Evolutionary conservation across 306 rosid species (phyloP).

Genomic region (Lathyrus aphaca): DNA sequence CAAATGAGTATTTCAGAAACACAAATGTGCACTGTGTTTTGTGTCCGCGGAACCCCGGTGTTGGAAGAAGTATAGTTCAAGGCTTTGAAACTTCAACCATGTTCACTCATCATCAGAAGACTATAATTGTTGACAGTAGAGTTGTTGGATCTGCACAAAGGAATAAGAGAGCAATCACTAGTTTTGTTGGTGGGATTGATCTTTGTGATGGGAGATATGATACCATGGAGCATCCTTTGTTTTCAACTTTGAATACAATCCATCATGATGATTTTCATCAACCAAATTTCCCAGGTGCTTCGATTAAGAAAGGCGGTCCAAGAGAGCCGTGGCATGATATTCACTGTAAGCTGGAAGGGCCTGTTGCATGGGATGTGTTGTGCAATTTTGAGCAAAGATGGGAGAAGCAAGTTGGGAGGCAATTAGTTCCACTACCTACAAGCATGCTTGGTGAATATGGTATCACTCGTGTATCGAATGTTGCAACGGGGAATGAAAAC

Average conservation of each 20-base stretch:
- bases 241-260: slow-evolving; percentile 52
- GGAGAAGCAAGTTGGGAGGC: slow-evolving; percentile 62
- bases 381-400: slow-evolving; percentile 83
- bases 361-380: slow-evolving; percentile 81
- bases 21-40: slow-evolving; percentile 64
- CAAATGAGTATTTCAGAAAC: slow-evolving; percentile 56
- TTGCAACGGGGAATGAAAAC: slow-evolving; percentile 27
- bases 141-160: neutral
- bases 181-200: slow-evolving; percentile 89
- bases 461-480: slow-evolving; percentile 39
- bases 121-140: slow-evolving; percentile 60
- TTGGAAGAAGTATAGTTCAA: slow-evolving; percentile 62
- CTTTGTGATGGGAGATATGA: slow-evolving; percentile 91
- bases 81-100: slow-evolving; percentile 60
- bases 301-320: slow-evolving; percentile 83
- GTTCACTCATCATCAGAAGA: slow-evolving; percentile 93
- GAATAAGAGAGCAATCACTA: slow-evolving; percentile 49
- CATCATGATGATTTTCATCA: slow-evolving; percentile 80
- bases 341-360: slow-evolving; percentile 81
- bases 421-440: slow-evolving; percentile 42
- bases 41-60: slow-evolving; percentile 76
- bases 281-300: slow-evolving; percentile 72
- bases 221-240: slow-evolving; percentile 63
- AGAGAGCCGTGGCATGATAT: slow-evolving; percentile 98
- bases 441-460: slow-evolving; percentile 31